Evolutionary conservation across 768 basidiomycete genomes (phyloP), one percentile per base, ranked within the genome.

Genomic region (Russula foetens): DNA sequence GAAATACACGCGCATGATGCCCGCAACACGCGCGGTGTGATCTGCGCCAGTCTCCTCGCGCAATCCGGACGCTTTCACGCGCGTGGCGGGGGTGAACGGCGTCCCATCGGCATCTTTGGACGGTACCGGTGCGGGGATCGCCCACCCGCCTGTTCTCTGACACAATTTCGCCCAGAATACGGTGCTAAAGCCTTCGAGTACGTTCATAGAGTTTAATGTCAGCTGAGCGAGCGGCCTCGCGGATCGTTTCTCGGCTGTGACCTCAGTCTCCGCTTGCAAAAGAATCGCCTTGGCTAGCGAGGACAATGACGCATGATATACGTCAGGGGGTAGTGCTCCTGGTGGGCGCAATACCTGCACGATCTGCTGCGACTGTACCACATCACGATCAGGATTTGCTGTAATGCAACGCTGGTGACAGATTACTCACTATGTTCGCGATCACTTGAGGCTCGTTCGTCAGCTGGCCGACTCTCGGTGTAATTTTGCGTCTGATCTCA

Each of bases 261-360:
- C 90, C 72, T 98, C 96, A 0, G 86, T 88, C 75, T 97, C 94
- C 19, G 94, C 94, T 75, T 98, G 96, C 35, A 90, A 79, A 46
- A 98, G 79, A 62, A 98, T 85, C 19, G 84, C 77, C 70, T 98
- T 98, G 49, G 92, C 78, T 43, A 98, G 81, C n/a, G 93, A 88
- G 23, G 90, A 94, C 47, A 95, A 81, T 23, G 88, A 79, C 52
- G 92, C 90, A 49, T 78, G 71, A 70, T 93, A 95, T 55, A 89
- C 74, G n/a, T 70, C 65, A 39, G 65, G 63, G 14, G 71, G 69
- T 56, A 69, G 65, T 0, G 64, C 66, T 21, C 68, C 67, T 14
- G 67, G 61, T 12, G 77, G 73, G 26, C 66, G 61, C 46, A 83
- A 65, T 29, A 81, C 69, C n/a, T 74, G 72, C 45, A 77, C 66